Percentiles rank a stretch among this genome's conserved stretches.
Conservation (phyloP, 441 rosid genomes). For the Daphne laureola region DNA sequence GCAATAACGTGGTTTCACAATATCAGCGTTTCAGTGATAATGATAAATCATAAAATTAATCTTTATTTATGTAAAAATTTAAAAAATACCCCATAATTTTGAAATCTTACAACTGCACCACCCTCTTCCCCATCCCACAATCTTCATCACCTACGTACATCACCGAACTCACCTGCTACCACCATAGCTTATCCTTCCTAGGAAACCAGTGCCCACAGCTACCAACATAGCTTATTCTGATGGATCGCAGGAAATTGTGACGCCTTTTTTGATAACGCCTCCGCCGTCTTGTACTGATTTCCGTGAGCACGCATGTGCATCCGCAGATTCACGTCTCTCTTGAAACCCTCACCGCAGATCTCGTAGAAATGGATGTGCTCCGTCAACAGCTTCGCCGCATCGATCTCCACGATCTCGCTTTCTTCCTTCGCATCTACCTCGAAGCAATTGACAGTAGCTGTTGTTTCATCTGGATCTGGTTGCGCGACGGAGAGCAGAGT, state of each 20-base stretch:
- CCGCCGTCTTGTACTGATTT: constrained; percentile 50
- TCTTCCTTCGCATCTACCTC: constrained; percentile 18
- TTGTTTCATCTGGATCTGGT: constrained; percentile 2
- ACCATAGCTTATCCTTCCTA: no score
- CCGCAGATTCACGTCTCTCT: constrained; percentile 61
- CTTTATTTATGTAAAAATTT: no score
- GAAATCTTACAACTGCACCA: no score
- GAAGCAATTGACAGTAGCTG: background rate
- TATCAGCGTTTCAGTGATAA: no score
- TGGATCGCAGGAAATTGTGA: background rate
- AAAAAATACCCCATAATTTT: no score
- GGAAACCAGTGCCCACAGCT: no score
- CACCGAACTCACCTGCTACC: no score
- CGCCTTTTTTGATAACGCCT: constrained; percentile 37
- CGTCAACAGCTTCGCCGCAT: constrained; percentile 55
- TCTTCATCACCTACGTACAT: no score
- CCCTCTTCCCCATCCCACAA: no score
- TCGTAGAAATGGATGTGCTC: constrained; percentile 60
- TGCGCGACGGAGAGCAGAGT: constrained; percentile 41
- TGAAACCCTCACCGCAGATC: constrained; percentile 70
- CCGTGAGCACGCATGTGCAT: constrained; percentile 85
- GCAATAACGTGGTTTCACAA: no score
- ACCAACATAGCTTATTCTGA: no score
- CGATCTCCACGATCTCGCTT: constrained; percentile 41
- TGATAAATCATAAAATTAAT: no score